These are phyloP conservation scores for Chaetomiaceae sp. DNA, from an alignment of 2,329 filamentous ascomycete genomes.

Conservation along the genomic window DNA sequence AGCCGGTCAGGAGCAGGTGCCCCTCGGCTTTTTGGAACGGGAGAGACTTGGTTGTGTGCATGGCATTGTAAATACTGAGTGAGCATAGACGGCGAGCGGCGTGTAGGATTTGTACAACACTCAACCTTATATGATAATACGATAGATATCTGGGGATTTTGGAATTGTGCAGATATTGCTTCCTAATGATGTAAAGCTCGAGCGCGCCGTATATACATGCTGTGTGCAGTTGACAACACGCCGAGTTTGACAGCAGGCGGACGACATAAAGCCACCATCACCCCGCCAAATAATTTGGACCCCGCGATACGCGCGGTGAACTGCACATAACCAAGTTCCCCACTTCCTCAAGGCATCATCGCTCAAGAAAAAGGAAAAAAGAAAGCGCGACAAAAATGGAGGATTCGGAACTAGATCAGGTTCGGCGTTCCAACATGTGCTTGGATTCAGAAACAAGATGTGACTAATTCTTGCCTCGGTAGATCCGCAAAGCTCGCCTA, in stretches of 20 bases:
- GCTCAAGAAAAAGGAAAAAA: no score
- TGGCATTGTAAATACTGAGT: slow-evolving; percentile 1
- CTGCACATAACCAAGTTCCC: background rate
- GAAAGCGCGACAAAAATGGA: no score
- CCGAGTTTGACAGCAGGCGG: no score
- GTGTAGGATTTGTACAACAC: slow-evolving; percentile 5
- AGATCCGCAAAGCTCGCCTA: slow-evolving; percentile 89
- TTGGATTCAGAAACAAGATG: no score
- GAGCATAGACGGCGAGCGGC: slow-evolving; percentile 1
- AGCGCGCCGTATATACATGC: no score
- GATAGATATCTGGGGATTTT: background rate
- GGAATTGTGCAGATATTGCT: no score
- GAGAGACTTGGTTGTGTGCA: background rate
- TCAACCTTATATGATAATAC: slow-evolving; percentile 11
- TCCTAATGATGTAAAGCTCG: no score
- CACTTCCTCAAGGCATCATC: background rate
- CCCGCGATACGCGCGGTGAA: slow-evolving; percentile 16
- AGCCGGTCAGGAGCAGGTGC: no score
- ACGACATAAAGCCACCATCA: background rate
- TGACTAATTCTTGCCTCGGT: slow-evolving; percentile 9
- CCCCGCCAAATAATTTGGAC: slow-evolving; percentile 5
- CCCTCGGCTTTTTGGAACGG: no score
- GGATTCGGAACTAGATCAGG: slow-evolving; percentile 35
- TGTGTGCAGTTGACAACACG: no score
- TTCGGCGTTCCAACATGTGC: slow-evolving; percentile 17